These are phyloP conservation scores for Sporothrix sp. DNA, from an alignment of 2,329 filamentous ascomycete species.

Conservation along the genomic window DNA sequence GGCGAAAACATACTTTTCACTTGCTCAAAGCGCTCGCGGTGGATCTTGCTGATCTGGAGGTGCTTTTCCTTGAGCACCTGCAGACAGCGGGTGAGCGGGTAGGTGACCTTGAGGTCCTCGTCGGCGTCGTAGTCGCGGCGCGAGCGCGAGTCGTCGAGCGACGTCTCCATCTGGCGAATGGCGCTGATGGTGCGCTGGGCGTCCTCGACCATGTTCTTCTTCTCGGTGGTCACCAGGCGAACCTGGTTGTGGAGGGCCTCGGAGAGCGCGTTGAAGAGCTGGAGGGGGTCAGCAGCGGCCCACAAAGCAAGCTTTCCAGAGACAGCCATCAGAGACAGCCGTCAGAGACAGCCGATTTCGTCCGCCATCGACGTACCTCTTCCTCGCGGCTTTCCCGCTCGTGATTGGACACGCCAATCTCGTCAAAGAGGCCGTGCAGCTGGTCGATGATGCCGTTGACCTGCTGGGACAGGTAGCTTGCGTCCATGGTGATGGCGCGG, in stretches of 20 bases:
- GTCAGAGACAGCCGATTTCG: too few relatives aligned
- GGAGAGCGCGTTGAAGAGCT: slow-evolving; percentile 88
- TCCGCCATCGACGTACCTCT: slow-evolving; percentile 50
- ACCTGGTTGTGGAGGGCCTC: slow-evolving; percentile 88
- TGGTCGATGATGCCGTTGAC: slow-evolving; percentile 89
- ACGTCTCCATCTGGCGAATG: slow-evolving; percentile 89
- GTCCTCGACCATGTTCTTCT: slow-evolving; percentile 83
- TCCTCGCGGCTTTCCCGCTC: slow-evolving; percentile 83
- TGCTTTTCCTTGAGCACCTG: slow-evolving; percentile 79
- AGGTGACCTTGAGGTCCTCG: slow-evolving; percentile 67
- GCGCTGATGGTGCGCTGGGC: slow-evolving; percentile 73
- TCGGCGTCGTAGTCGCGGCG: slow-evolving; percentile 47
- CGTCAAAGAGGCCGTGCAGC: slow-evolving; percentile 89
- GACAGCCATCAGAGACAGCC: too few relatives aligned
- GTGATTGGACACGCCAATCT: slow-evolving; percentile 90
- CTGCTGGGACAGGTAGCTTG: slow-evolving; percentile 87
- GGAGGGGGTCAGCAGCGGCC: too few relatives aligned
- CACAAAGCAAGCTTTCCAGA: too few relatives aligned
- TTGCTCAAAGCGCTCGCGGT: slow-evolving; percentile 88
- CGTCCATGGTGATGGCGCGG: slow-evolving; percentile 56
- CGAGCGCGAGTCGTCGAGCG: slow-evolving; percentile 65
- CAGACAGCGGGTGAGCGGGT: slow-evolving; percentile 72
- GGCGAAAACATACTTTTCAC: slow-evolving; percentile 67
- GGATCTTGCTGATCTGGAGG: slow-evolving; percentile 64
- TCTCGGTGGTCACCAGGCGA: slow-evolving; percentile 73